Evolutionary conservation across 768 basidiomycete genomes (phyloP).

Genomic region (Udeniomyces megalosporus): DNA sequence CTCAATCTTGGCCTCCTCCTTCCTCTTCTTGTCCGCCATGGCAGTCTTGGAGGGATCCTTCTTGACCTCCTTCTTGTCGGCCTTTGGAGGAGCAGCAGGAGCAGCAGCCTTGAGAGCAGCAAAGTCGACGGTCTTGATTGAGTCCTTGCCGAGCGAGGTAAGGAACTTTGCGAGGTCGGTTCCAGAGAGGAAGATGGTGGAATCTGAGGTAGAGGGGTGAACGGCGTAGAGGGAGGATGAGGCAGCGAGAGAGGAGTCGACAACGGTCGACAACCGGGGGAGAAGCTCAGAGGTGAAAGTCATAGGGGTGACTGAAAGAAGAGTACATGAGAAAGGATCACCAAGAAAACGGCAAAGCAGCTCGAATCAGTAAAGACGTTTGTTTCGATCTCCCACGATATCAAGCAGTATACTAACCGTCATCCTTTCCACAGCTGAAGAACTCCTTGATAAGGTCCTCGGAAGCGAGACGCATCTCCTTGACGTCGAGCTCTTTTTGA

Average conservation of each 20-base stretch:
- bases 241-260: constrained; percentile 62
- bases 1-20: constrained; percentile 45
- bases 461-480: constrained; percentile 70
- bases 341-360: background rate
- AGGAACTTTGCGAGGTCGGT: constrained; percentile 58
- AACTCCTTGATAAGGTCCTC: constrained; percentile 76
- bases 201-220: constrained; percentile 49
- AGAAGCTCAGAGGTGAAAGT: constrained; percentile 51
- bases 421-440: constrained; percentile 69
- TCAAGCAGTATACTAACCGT: constrained; percentile 41
- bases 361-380: too few relatives aligned
- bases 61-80: constrained; percentile 10
- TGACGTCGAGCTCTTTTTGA: constrained; percentile 52
- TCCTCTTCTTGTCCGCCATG: constrained; percentile 18
- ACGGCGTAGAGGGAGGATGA: constrained; percentile 55
- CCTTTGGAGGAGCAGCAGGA: constrained; percentile 1
- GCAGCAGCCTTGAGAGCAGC: constrained; percentile 37
- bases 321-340: background rate
- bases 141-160: constrained; percentile 45
- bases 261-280: constrained; percentile 47
- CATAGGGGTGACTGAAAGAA: constrained; percentile 55
- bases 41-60: constrained; percentile 16
- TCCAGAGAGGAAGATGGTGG: constrained; percentile 65
- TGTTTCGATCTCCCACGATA: too few relatives aligned
- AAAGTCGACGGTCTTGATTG: constrained; percentile 58